Conservation (phyloP, 768 basidiomycete genomes). For the Holtermanniella nyarrowii region DNA sequence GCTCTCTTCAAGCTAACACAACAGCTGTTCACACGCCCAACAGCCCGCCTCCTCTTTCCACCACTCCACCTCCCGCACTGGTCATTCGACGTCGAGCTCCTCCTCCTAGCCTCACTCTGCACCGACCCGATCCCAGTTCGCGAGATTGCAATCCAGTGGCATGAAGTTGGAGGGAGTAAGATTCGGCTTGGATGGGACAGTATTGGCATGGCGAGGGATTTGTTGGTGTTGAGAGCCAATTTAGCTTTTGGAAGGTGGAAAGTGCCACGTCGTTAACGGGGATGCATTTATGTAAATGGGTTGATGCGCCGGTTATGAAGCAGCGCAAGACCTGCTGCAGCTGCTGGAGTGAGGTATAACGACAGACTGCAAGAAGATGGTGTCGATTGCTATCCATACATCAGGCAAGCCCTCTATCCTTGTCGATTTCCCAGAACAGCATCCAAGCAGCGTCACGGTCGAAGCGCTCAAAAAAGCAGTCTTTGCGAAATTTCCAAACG, state of each 20-base stretch:
- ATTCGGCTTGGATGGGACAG: constrained; percentile 74
- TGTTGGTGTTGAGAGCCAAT: constrained; percentile 73
- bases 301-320: too few relatives aligned
- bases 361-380: constrained; percentile 42
- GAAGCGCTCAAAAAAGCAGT: constrained; percentile 61
- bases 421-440: constrained; percentile 37
- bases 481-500: constrained; percentile 50
- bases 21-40: constrained; percentile 67
- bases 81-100: constrained; percentile 94
- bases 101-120: constrained; percentile 70
- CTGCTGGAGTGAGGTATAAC: too few relatives aligned
- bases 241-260: constrained; percentile 63
- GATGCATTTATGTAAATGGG: too few relatives aligned
- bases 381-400: constrained; percentile 52
- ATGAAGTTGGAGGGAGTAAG: constrained; percentile 88
- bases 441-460: constrained; percentile 47
- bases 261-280: constrained; percentile 9
- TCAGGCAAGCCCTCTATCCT: constrained; percentile 41
- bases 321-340: too few relatives aligned
- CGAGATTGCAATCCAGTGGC: constrained; percentile 86
- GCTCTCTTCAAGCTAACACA: neutral
- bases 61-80: constrained; percentile 76
- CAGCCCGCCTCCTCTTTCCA: constrained; percentile 75
- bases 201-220: constrained; percentile 77
- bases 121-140: constrained; percentile 56